phyloP scores from a whole-genome alignment of 2,329 filamentous ascomycete genomes.

The Tolypocladium sp. region DNA sequence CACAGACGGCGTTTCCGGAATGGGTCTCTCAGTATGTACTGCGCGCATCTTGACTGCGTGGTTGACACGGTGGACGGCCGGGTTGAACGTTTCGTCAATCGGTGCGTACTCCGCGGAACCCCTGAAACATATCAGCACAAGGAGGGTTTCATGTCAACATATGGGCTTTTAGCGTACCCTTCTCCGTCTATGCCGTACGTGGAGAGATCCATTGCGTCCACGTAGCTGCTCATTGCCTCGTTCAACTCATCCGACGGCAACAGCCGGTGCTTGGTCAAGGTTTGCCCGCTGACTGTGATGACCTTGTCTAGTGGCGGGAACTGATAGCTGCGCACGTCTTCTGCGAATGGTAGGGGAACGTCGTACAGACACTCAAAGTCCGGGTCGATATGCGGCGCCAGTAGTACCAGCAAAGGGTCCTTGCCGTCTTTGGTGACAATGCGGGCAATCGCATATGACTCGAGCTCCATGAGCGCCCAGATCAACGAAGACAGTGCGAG shows the following conservation, averaged over 20 bases:
- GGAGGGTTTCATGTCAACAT: too few species aligned
- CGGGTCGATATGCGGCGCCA: conserved; percentile 70
- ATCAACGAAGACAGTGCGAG: conserved; percentile 84
- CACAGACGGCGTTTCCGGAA: conserved; percentile 53
- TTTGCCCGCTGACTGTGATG: conserved; percentile 75
- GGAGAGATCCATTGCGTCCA: conserved; percentile 86
- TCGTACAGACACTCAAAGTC: conserved; percentile 83
- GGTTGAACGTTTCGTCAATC: conserved; percentile 76
- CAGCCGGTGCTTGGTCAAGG: conserved; percentile 72
- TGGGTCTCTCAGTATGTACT: conserved; percentile 56
- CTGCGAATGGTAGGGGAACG: conserved; percentile 82
- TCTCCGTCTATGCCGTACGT: conserved; percentile 63
- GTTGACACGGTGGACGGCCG: conserved; percentile 79
- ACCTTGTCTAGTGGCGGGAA: conserved; percentile 87
- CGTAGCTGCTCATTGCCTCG: conserved; percentile 80
- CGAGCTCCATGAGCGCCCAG: conserved; percentile 75
- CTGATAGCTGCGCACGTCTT: conserved; percentile 82
- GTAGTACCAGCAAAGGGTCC: conserved; percentile 64
- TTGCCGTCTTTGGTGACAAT: conserved; percentile 79
- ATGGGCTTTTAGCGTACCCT: conserved; percentile 39
- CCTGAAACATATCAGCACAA: conserved; percentile 13
- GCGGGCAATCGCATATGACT: conserved; percentile 78
- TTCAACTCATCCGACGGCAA: conserved; percentile 67
- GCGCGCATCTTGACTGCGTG: conserved; percentile 79
- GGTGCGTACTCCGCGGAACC: conserved; percentile 57